Percentiles rank a stretch among this genome's conserved stretches.
Conservation (phyloP, 805 yeast genomes). For the Teunomyces gatunensis region DNA sequence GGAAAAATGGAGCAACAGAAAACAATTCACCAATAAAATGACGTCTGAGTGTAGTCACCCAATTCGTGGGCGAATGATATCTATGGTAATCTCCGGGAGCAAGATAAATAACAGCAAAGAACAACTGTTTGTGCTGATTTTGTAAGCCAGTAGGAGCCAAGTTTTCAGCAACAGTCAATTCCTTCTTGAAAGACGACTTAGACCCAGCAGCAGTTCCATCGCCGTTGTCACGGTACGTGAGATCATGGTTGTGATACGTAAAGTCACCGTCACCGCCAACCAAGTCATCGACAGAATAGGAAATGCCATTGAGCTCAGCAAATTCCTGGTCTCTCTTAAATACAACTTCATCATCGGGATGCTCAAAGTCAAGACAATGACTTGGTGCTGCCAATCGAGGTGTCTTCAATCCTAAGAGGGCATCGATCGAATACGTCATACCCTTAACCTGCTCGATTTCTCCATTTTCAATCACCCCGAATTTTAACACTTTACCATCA, state of each 20-base stretch:
- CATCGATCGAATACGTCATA: constrained; percentile 85
- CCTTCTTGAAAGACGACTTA: constrained; percentile 31
- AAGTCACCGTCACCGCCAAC: constrained; percentile 52
- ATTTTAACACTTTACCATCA: constrained; percentile 85
- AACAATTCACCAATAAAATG: constrained; percentile 95
- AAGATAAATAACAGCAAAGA: constrained; percentile 85
- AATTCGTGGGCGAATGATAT: constrained; percentile 91
- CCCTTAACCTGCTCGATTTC: constrained; percentile 97
- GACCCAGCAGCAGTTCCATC: constrained; percentile 50
- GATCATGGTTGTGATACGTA: constrained; percentile 44
- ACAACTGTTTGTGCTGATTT: constrained; percentile 53
- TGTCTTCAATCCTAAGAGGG: constrained; percentile 69
- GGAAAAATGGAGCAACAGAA: constrained; percentile 96
- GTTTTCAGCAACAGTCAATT: constrained; percentile 40
- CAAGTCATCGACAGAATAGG: constrained; percentile 66
- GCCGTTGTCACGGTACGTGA: constrained; percentile 61
- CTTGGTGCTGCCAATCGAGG: constrained; percentile 53
- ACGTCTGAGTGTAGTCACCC: constrained; percentile 93
- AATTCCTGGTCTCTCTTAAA: constrained; percentile 64
- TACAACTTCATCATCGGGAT: constrained; percentile 36
- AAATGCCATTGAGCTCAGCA: constrained; percentile 74
- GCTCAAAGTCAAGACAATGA: constrained; percentile 46
- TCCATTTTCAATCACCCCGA: constrained; percentile 78
- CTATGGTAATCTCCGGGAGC: constrained; percentile 99
- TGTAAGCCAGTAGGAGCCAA: constrained; percentile 34